Base-by-base conservation (phyloP, 306 rosid species). In the Quercus agrifolia region DNA sequence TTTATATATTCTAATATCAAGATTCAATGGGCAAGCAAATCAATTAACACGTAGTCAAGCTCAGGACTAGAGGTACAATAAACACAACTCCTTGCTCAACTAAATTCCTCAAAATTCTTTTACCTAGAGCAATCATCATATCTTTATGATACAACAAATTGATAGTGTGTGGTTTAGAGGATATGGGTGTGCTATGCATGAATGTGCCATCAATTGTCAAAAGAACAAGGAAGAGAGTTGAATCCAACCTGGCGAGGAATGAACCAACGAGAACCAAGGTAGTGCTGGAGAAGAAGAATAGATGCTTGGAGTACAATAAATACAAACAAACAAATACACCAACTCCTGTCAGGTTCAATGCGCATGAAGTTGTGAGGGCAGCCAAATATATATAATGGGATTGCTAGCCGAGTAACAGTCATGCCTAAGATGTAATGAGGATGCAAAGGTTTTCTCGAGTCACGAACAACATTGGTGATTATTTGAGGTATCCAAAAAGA, bases 401-500 rank as follows among this genome's bases (percentile, higher is more conserved):
- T 78, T 46, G 97, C 93, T 18, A 95, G 90, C 72, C 99, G 97
- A 80, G 97, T 93, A 23, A 91, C 69, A 38, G 93, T 89, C 87
- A 93, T 86, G 83, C 99, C 99, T 77, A 95, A 41, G 83, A 95
- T 91, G 83, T 95, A 95, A 77, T 93, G 90, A 71, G 97, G 97
- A 83, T 95, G 99, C 90, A 95, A 81, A 56, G 99, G 98, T 59
- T 95, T 95, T 77, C 99, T 96, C 0, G 97, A 95, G 77, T 95
- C 99, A 11, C 98, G 97, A 77, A 91, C 71, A 27, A 93, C 91
- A 64, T 92, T 95, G 86, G 94, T 87, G 85, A 91, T 83, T 64
- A 95, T 95, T 84, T 95, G 99, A 86, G 99, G 99, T 82, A 95
- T 86, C 99, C 99, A 95, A 78, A 95, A 95, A 35, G 93, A 90